A percentile compares a stretch with the other conserved stretches of the same genome.
phyloP scores from a whole-genome alignment of 305 asterid genomes.

The Fraxinus angustifolia region DNA sequence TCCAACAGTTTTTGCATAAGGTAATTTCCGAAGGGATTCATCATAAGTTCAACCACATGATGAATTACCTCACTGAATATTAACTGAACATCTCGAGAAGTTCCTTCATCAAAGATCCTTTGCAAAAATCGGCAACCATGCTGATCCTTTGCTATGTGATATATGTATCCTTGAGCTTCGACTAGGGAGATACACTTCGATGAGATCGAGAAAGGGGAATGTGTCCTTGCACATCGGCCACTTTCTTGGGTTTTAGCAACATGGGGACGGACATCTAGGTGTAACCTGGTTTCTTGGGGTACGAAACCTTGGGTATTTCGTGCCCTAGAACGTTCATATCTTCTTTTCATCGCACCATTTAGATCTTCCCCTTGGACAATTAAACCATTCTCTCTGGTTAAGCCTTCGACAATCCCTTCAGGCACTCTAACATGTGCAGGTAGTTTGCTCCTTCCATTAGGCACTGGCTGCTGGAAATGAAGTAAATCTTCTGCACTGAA shows the following conservation, averaged over 20 bases:
- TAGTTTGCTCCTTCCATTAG: constrained; percentile 31
- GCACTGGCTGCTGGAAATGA: constrained; percentile 26
- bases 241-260: constrained; percentile 32
- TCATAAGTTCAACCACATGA: constrained; percentile 79
- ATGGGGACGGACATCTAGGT: not conserved
- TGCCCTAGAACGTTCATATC: constrained; percentile 30
- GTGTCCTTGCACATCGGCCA: constrained; percentile 24
- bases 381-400: constrained; percentile 45
- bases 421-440: constrained; percentile 35
- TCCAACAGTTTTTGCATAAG: constrained; percentile 78
- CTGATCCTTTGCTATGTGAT: constrained; percentile 73
- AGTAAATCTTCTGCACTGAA: constrained; percentile 23
- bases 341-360: constrained; percentile 29
- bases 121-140: constrained; percentile 87
- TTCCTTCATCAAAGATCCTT: constrained; percentile 74
- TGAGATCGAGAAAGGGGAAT: constrained; percentile 33
- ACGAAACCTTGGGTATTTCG: constrained; percentile 15
- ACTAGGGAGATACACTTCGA: constrained; percentile 47
- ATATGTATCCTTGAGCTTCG: constrained; percentile 51
- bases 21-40: constrained; percentile 85
- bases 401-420: constrained; percentile 32
- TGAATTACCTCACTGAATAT: constrained; percentile 65
- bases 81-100: constrained; percentile 49
- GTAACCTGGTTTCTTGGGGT: constrained; percentile 28
- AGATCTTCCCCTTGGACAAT: constrained; percentile 45